phyloP scores from a whole-genome alignment of 768 basidiomycete genomes.

The Omphalotus guepiniiformis region DNA sequence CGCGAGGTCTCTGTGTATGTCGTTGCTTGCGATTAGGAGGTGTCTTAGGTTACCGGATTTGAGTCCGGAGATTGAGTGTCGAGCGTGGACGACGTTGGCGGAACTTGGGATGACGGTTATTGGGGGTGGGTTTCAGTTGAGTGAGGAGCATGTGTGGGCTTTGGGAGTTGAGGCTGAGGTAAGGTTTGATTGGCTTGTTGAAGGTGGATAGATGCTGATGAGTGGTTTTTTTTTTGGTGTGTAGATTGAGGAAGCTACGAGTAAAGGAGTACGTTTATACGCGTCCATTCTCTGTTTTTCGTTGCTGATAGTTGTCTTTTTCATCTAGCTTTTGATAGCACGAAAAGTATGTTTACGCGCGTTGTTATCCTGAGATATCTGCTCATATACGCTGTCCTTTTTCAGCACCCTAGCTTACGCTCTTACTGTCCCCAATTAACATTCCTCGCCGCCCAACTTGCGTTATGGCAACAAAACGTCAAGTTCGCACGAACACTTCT shows the following conservation, averaged over 20 bases:
- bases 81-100: slow-evolving; percentile 65
- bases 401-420: slow-evolving; percentile 62
- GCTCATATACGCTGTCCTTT: slow-evolving; percentile 6
- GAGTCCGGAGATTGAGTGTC: slow-evolving; percentile 58
- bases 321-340: slow-evolving; percentile 45
- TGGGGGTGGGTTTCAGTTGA: slow-evolving; percentile 36
- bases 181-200: slow-evolving; percentile 10
- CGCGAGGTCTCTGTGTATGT: slow-evolving; percentile 49
- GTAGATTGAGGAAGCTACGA: slow-evolving; percentile 59
- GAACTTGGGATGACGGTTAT: slow-evolving; percentile 63
- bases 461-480: slow-evolving; percentile 44
- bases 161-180: slow-evolving; percentile 55
- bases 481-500: slow-evolving; percentile 61
- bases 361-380: slow-evolving; percentile 2
- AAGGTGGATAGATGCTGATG: no score
- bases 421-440: slow-evolving; percentile 56
- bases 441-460: slow-evolving; percentile 58
- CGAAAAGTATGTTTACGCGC: slow-evolving; percentile 46
- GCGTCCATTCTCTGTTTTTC: not conserved
- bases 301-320: not conserved
- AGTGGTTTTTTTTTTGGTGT: not conserved
- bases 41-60: slow-evolving; percentile 50
- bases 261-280: slow-evolving; percentile 64
- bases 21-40: slow-evolving; percentile 50
- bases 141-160: slow-evolving; percentile 38